Percentiles rank a stretch among this genome's conserved stretches.
These are phyloP conservation scores for Gossypium stocksii DNA, from an alignment of 345 rosid species.

Conservation along the genomic window DNA sequence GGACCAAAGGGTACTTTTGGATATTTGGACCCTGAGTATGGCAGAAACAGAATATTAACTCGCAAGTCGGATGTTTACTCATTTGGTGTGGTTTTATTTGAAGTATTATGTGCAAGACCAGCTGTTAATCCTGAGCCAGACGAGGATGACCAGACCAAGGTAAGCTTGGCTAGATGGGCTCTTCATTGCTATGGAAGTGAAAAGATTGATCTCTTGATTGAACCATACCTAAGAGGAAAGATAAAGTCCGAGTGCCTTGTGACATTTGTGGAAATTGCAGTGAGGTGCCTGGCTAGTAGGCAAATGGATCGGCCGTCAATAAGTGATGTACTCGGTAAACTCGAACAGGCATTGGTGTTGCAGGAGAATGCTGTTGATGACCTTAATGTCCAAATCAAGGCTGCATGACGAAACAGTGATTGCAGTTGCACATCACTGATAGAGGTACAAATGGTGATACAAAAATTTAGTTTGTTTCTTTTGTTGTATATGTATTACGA, in stretches of 20 bases:
- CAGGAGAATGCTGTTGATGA: background rate
- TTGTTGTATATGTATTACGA: background rate
- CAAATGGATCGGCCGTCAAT: background rate
- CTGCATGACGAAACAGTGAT: background rate
- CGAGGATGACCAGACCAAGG: background rate
- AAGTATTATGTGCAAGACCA: background rate
- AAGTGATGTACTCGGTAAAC: background rate
- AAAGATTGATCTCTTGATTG: background rate
- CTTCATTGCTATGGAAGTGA: background rate
- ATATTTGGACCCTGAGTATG: slow-evolving; percentile 9
- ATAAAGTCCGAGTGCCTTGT: background rate
- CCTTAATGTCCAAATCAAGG: background rate
- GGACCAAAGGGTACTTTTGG: slow-evolving; percentile 5
- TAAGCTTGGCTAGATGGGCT: slow-evolving; percentile 7
- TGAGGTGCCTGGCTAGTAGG: background rate
- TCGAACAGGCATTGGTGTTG: background rate
- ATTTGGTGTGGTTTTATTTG: slow-evolving; percentile 10
- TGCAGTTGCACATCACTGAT: background rate
- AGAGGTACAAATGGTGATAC: too few species aligned
- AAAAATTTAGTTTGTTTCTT: too few species aligned
- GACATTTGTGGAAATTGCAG: slow-evolving; percentile 1
- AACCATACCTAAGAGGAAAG: slow-evolving; percentile 3
- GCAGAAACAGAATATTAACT: background rate
- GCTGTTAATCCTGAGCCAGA: slow-evolving; percentile 5
- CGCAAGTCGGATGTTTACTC: slow-evolving; percentile 5